Base-by-base conservation (phyloP, 371 early-diverging fungal genomes). In the Zancudomyces culisetae region DNA sequence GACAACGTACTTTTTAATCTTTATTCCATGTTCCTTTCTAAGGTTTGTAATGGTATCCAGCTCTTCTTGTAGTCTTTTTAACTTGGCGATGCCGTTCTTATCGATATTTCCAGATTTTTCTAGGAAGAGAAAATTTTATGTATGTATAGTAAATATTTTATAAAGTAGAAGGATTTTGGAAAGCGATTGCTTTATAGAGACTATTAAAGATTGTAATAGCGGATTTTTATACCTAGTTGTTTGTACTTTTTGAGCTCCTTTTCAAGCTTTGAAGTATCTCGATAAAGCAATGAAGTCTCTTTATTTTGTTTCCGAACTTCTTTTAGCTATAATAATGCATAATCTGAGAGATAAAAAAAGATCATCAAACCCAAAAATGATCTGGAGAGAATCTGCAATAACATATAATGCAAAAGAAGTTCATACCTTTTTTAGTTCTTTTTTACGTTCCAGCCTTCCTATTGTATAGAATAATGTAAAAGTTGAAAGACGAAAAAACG, bases 261-360 rank as follows among this genome's bases (percentile, higher is more conserved):
- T 51, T 66, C 68, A 46, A 66, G 49, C 41, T 68, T 63, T 26
- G 51, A 13, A 2, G 68, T 68, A 43, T 66, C 64, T 26, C 59
- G 56, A 46, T 63, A 41, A 18, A 66, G 21, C 13, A 63, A 23
- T 4, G 64, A 54, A 1, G 22, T 48, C 42, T 66, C 66, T 23
- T 59, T 60, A 55, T 59, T 52, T 39, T 63, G 54, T 23, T 67
- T 56, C 18, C 68, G 58, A 6, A 55, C 59, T 27, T 66, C 66
- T 23, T 66, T 66, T 52, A 66, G 64, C 28, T 51, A 30, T 23
- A 43, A 4, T 24, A 43, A n/a, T 12, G 22, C 8, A n/a, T 22
- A 43, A 4, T 12, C 12, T n/a, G 26, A n/a, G n/a, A 43, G 20
- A 8, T 43, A 43, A 48, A 48, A 24, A 27, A 48, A 48, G 29